phyloP scores from a whole-genome alignment of 768 basidiomycete species.

The Podaxis sp. region DNA sequence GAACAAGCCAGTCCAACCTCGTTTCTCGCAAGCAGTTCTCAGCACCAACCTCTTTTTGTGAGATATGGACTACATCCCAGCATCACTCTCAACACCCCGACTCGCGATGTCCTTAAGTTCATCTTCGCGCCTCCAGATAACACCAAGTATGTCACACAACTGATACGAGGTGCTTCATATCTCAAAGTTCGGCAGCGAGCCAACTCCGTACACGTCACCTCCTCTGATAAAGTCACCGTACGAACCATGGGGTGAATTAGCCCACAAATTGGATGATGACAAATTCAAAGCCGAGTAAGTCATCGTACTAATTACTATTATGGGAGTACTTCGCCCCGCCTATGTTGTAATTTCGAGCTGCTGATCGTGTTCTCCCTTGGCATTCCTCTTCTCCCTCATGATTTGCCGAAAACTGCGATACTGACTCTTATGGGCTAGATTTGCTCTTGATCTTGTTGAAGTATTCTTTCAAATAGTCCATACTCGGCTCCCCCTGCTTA shows the following conservation, averaged over 20 bases:
- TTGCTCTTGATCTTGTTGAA: conserved; percentile 90
- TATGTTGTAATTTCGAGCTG: neutral
- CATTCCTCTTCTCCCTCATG: conserved; percentile 18
- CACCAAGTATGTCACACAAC: conserved; percentile 37
- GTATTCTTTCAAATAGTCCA: conserved; percentile 94
- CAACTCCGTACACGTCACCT: conserved; percentile 31
- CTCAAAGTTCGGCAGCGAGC: conserved; percentile 35
- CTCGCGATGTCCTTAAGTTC: conserved; percentile 66
- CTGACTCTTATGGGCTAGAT: conserved; percentile 46
- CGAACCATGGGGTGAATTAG: conserved; percentile 74
- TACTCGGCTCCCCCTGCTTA: conserved; percentile 83
- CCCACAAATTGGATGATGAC: conserved; percentile 69
- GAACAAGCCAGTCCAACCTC: conserved; percentile 21
- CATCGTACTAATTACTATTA: conserved; percentile 27
- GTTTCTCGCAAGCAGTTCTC: conserved; percentile 24
- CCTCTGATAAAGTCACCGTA: conserved; percentile 48
- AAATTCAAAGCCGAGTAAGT: conserved; percentile 83
- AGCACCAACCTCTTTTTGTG: conserved; percentile 39
- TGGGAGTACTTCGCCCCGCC: conserved; percentile 16
- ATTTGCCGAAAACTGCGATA: conserved; percentile 14
- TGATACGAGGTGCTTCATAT: conserved; percentile 15
- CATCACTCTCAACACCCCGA: conserved; percentile 58
- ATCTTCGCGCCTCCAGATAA: conserved; percentile 75
- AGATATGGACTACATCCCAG: conserved; percentile 51
- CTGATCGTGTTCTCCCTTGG: conserved; percentile 10